Evolutionary conservation across 441 rosid species (phyloP).

Genomic region (Iberis amara): DNA sequence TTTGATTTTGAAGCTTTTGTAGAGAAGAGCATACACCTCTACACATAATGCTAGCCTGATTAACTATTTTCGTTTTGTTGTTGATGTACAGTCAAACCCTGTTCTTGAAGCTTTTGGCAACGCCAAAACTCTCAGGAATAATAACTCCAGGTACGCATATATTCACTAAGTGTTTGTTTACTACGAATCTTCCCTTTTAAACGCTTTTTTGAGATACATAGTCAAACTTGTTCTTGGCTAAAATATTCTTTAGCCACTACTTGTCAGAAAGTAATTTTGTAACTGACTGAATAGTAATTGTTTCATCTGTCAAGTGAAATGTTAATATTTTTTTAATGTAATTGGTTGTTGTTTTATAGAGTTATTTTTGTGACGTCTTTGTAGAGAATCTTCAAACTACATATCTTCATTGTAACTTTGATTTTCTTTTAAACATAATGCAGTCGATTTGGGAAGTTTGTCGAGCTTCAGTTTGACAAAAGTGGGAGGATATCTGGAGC

Average conservation of each 20-base stretch:
- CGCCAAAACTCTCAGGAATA: constrained; percentile 97
- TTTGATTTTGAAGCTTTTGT: constrained; percentile 4
- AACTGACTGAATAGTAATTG: not conserved
- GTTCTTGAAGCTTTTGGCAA: constrained; percentile 99
- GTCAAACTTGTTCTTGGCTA: constrained; percentile 16
- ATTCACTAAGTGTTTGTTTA: constrained; percentile 13
- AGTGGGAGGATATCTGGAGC: constrained; percentile 98
- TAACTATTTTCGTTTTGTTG: constrained; percentile 26
- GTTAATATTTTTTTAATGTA: no score
- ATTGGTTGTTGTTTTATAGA: no score
- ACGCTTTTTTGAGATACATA: constrained; percentile 9
- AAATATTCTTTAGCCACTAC: constrained; percentile 4
- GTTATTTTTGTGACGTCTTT: no score
- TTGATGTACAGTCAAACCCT: constrained; percentile 82
- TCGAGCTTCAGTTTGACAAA: constrained; percentile 97
- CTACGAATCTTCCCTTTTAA: constrained; percentile 5
- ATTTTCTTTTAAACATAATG: constrained; percentile 34
- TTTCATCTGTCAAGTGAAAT: no score
- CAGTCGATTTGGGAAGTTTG: constrained; percentile 99
- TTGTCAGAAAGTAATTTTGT: not conserved
- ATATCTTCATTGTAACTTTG: no score
- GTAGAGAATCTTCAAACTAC: no score
- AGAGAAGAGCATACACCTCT: constrained; percentile 13
- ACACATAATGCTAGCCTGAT: constrained; percentile 19
- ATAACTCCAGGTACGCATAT: constrained; percentile 80